Conservation (phyloP, 2,329 filamentous ascomycete species). For the Sordariomycetes sp. region DNA sequence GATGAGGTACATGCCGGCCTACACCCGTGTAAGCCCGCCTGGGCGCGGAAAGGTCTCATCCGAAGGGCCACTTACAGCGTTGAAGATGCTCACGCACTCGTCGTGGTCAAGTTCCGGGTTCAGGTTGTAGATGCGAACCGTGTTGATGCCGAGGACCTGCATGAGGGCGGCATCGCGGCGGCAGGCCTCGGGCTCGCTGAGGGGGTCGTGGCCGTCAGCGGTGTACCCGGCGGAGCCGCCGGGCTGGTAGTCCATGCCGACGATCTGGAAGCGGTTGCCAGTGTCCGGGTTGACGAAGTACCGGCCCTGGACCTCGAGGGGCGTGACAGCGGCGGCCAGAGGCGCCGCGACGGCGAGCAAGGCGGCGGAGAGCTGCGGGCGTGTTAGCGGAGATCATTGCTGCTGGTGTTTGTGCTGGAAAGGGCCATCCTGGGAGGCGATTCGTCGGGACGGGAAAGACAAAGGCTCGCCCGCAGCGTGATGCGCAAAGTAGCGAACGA, state of each 20-base stretch:
- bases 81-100: slow-evolving; percentile 54
- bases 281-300: slow-evolving; percentile 46
- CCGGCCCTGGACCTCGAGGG: slow-evolving; percentile 41
- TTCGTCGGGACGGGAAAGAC: neutral
- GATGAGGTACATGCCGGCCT: slow-evolving; percentile 56
- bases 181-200: slow-evolving; percentile 44
- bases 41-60: neutral
- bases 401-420: neutral
- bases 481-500: neutral
- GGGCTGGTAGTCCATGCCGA: slow-evolving; percentile 57
- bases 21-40: neutral
- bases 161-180: slow-evolving; percentile 52
- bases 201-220: slow-evolving; percentile 40
- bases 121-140: slow-evolving; percentile 58
- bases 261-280: slow-evolving; percentile 49
- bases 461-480: neutral
- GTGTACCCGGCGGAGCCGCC: slow-evolving; percentile 51
- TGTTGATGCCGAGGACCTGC: slow-evolving; percentile 51
- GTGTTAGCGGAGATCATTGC: neutral
- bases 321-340: slow-evolving; percentile 39
- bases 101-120: slow-evolving; percentile 54
- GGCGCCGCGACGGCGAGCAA: slow-evolving; percentile 35
- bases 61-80: slow-evolving; percentile 26
- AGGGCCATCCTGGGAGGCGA: neutral
- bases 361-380: slow-evolving; percentile 10